Percentiles rank a stretch among this genome's conserved stretches.
Conservation (phyloP, 75 land plant species). For the Isoetes taiwanensis region DNA sequence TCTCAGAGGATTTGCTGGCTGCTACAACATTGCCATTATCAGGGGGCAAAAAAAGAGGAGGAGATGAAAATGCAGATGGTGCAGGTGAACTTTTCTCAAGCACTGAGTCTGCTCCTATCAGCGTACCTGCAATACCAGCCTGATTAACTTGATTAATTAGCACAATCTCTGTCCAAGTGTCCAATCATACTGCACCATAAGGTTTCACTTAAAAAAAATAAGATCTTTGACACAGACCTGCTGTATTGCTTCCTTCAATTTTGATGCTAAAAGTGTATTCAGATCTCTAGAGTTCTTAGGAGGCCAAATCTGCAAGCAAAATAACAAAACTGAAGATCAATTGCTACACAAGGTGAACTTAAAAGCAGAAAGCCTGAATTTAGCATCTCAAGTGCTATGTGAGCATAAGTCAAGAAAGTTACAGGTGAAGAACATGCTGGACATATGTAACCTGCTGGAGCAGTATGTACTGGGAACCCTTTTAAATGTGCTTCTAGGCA, state of each 20-base stretch:
- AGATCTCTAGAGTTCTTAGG: constrained; percentile 74
- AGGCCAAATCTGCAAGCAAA: constrained; percentile 73
- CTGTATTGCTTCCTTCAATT: constrained; percentile 58
- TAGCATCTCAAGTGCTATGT: background rate
- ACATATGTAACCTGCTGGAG: constrained; percentile 90
- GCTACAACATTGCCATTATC: too few species aligned
- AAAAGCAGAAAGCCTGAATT: background rate
- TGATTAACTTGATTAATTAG: too few species aligned
- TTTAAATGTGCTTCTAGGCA: constrained; percentile 73
- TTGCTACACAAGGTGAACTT: background rate
- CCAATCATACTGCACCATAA: too few species aligned
- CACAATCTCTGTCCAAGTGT: too few species aligned
- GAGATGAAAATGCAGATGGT: too few species aligned
- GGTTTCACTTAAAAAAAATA: too few species aligned
- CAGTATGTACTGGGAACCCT: constrained; percentile 78
- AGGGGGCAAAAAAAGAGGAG: too few species aligned
- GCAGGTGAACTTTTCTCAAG: too few species aligned
- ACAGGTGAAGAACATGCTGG: constrained; percentile 76
- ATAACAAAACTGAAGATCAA: background rate
- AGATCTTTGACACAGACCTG: too few species aligned
- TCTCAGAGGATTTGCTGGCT: too few species aligned
- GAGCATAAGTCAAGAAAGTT: constrained; percentile 9
- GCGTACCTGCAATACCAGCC: too few species aligned
- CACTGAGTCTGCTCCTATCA: too few species aligned
- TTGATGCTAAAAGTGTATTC: constrained; percentile 50